Base-by-base conservation (phyloP, 257 asterid species). In the Plectranthus barbatus region DNA sequence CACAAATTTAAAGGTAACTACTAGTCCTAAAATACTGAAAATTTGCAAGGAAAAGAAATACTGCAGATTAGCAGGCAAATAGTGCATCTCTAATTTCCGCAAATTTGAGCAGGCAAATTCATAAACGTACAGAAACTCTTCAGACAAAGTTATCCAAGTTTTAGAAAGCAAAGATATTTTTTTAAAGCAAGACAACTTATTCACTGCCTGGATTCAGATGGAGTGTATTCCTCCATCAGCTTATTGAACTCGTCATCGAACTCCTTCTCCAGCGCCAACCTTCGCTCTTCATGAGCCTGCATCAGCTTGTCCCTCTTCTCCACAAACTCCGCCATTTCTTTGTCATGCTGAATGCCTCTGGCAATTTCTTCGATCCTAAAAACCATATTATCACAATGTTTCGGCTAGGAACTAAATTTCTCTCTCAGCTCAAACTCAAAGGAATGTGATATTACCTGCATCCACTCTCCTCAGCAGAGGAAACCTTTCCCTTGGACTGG, bases 361-460 rank as follows among this genome's bases (percentile, higher is more conserved):
- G 53, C 72, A 13, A 58, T 55, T 20, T 74, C 83, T 65, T 80
- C 86, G 8, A 37, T 70, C 74, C 96, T 88, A 26, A 26, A 26
- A 56, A 66, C 12, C 50, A 64, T 52, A 54, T 26, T 10, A 60
- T 41, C 12, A 18, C 66, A 37, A 52, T 39, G 20, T 21, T 36
- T 9, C 24, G 19, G 5, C 3, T 7, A 7, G 49, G 24, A 50
- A 36, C 5, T 8, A 59, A 51, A 37, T 18, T 31, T 14, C n/a
- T 18, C 18, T 45, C 15, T 24, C 4, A n/a, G 29, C 34, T 15
- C 51, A 45, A 9, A n/a, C n/a, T n/a, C n/a, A 9, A 41, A 5
- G 68, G 47, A 64, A 67, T 31, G 48, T 72, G 56, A 72, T 17
- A 48, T 78, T 70, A 89, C 97, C 83, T 82, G 62, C 67, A 66